These are phyloP conservation scores for Rhipidocladum racemiflorum DNA, from an alignment of 176 grass and related monocot genomes.

Conservation along the genomic window DNA sequence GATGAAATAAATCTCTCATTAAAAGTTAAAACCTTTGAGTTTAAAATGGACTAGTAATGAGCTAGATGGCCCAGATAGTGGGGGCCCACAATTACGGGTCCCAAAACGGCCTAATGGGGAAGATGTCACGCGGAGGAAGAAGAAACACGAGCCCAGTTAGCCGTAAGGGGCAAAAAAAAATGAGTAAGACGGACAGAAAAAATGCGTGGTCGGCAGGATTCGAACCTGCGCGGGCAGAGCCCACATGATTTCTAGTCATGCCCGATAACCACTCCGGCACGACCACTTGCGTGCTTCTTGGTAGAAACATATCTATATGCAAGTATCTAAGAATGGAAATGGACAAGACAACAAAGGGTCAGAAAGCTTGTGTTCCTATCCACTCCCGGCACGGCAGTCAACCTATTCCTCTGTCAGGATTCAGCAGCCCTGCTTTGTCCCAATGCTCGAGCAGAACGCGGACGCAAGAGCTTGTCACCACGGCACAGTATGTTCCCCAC, in stretches of 20 bases:
- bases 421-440: not conserved
- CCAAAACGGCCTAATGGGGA: not conserved
- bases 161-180: too few species aligned
- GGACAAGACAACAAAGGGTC: not conserved
- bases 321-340: not conserved
- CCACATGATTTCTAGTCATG: slow-evolving; percentile 92
- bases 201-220: slow-evolving; percentile 76
- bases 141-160: not conserved
- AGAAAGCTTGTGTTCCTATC: not conserved
- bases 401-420: not conserved
- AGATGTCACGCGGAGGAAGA: not conserved
- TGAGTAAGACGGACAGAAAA: too few species aligned
- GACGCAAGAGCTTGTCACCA: not conserved
- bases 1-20: too few species aligned
- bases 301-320: not conserved
- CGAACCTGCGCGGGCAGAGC: slow-evolving; percentile 82
- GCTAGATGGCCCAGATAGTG: not conserved
- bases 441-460: not conserved
- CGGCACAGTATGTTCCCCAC: not conserved
- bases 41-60: not conserved
- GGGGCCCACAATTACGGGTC: not conserved
- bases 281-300: not conserved
- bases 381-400: not conserved
- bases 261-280: slow-evolving; percentile 91
- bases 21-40: not conserved